phyloP scores from a whole-genome alignment of 176 grass and related monocot genomes.

The Musa itinerans region DNA sequence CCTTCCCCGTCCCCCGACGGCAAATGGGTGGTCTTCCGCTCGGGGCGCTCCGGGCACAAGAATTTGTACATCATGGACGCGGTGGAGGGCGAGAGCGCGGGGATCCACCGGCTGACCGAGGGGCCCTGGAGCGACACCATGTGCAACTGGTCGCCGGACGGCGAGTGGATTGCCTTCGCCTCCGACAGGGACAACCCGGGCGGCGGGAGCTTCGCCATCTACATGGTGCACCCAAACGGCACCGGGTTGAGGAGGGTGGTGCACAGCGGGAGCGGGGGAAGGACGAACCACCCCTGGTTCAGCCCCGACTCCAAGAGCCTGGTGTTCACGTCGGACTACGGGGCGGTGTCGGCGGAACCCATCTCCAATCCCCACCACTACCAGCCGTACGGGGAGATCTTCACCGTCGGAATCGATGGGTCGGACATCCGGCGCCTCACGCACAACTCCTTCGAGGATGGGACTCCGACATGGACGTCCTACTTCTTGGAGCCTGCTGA shows the following conservation, averaged over 20 bases:
- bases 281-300: constrained; percentile 76
- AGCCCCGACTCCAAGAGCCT: constrained; percentile 71
- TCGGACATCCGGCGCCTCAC: constrained; percentile 46
- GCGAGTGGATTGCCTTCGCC: constrained; percentile 92
- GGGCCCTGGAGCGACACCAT: constrained; percentile 86
- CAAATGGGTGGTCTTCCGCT: constrained; percentile 85
- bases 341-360: constrained; percentile 76
- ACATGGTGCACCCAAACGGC: constrained; percentile 78
- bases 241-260: constrained; percentile 54
- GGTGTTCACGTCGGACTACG: constrained; percentile 80
- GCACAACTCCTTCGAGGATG: constrained; percentile 88
- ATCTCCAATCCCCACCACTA: constrained; percentile 78
- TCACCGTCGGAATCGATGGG: constrained; percentile 64
- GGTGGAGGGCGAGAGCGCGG: constrained; percentile 45
- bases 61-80: constrained; percentile 90
- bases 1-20: constrained; percentile 83
- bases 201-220: constrained; percentile 61
- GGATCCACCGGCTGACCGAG: constrained; percentile 48
- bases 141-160: constrained; percentile 89
- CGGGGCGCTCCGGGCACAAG: constrained; percentile 64
- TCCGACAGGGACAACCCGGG: constrained; percentile 68
- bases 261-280: constrained; percentile 60
- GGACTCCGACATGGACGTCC: constrained; percentile 66
- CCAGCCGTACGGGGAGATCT: constrained; percentile 91
- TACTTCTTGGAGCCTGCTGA: constrained; percentile 40